Percentiles rank a stretch among this genome's conserved stretches.
phyloP scores from a whole-genome alignment of 306 rosid species.

The Senna siamea region DNA sequence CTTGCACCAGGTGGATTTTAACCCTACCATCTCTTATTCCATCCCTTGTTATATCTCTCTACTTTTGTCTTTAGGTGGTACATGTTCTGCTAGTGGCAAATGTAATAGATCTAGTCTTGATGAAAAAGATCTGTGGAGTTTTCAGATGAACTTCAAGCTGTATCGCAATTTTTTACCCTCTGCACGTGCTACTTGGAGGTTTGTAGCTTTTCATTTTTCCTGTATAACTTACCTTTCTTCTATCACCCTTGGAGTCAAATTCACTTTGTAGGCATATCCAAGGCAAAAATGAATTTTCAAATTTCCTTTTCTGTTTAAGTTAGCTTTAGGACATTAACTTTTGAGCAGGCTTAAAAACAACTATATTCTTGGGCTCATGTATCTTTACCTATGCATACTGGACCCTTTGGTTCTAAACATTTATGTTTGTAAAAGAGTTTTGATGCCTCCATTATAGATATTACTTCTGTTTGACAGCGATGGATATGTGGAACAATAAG shows the following conservation, averaged over 20 bases:
- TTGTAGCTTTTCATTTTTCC: slow-evolving; percentile 43
- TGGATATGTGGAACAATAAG: not conserved
- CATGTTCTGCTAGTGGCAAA: slow-evolving; percentile 29
- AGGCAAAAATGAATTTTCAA: not conserved
- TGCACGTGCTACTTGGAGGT: slow-evolving; percentile 62
- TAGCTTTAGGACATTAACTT: not conserved
- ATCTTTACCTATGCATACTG: not conserved
- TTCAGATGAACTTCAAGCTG: slow-evolving; percentile 28
- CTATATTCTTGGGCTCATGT: not conserved
- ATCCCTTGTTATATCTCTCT: slow-evolving; percentile 1
- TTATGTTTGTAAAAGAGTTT: not conserved
- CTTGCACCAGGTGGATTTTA: too few species aligned
- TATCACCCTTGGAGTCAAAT: slow-evolving; percentile 12
- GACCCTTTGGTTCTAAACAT: not conserved
- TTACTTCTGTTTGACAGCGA: not conserved
- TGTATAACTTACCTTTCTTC: not conserved
- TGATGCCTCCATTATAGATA: not conserved
- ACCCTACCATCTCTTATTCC: too few species aligned
- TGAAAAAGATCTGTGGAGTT: slow-evolving; percentile 35
- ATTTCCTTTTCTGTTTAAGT: slow-evolving; percentile 11
- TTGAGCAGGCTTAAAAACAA: slow-evolving; percentile 2
- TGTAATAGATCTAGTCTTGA: slow-evolving; percentile 30
- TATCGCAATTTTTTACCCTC: slow-evolving; percentile 50
- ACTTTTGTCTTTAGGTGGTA: slow-evolving; percentile 41
- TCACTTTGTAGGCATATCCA: slow-evolving; percentile 17